Evolutionary conservation across 108 stramenopile species (phyloP).

Genomic region (Parietichytrium sp.): DNA sequence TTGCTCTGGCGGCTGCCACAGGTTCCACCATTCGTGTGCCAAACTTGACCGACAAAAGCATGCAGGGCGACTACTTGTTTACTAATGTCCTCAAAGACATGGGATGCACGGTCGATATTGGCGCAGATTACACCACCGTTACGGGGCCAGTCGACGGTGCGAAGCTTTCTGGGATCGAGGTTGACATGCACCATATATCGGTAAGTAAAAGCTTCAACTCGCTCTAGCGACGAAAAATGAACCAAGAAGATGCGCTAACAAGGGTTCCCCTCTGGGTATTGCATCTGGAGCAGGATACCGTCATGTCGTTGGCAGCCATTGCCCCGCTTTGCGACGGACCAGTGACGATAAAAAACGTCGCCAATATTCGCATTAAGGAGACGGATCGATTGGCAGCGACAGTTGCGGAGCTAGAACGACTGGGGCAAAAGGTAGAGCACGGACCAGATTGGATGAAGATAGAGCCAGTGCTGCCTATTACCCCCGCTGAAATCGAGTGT

Average conservation of each 20-base stretch:
- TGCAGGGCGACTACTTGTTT: slow-evolving; percentile 41
- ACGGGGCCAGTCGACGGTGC: neutral
- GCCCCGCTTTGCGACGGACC: neutral
- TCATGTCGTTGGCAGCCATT: slow-evolving; percentile 39
- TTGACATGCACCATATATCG: slow-evolving; percentile 36
- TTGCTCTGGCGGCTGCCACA: slow-evolving; percentile 35
- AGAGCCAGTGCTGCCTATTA: neutral
- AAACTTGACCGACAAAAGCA: neutral
- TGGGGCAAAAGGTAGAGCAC: neutral
- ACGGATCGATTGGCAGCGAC: slow-evolving; percentile 39
- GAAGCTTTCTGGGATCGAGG: slow-evolving; percentile 10
- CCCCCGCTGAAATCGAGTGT: neutral
- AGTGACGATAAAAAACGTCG: slow-evolving; percentile 9
- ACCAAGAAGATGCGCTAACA: no score
- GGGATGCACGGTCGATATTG: slow-evolving; percentile 13
- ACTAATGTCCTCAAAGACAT: neutral
- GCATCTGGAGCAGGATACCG: no score
- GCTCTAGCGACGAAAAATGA: no score
- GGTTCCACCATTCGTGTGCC: neutral
- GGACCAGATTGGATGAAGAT: slow-evolving; percentile 23
- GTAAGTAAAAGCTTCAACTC: no score
- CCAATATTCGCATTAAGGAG: slow-evolving; percentile 45
- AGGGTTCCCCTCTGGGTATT: no score
- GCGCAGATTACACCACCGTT: neutral
- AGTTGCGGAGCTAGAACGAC: slow-evolving; percentile 25